Base-by-base conservation (phyloP, 2,329 filamentous ascomycete species). In the Endothia cerciana region DNA sequence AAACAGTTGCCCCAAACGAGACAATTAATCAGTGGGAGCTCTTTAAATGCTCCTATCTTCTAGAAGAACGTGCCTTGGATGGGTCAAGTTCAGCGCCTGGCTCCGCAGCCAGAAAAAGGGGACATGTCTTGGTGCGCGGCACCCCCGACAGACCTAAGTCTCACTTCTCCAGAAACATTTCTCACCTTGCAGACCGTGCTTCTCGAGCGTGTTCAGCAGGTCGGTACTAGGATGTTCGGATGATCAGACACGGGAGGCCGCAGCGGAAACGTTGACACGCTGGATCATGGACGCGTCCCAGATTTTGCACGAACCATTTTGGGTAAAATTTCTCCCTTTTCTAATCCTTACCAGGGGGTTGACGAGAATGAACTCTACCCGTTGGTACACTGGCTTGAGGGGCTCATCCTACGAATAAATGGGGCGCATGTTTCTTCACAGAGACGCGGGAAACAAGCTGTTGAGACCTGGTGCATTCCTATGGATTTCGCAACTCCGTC, bases 201-300 rank as follows among this genome's bases (percentile, higher is more conserved):
- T 56, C 17, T 30, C 3, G 64, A 47, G 1, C 1, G 1, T 19
- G 47, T 63, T 13, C 15, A 11, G 1, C 1, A 1, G 10, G 15
- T 51, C 15, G 49, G 47, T 4, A 2, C 47, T 1, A 53, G 61
- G 5, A 59, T 57, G 30, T 51, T 64, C 2, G 61, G 65, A 1
- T 66, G 65, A 61, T 30, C 61, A 2, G 56, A 66, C 33, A 60
- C 13, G 10, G n/a, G 8, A 61, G 40, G 62, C 65, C 17, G 61
- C 56, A n/a, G 5, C 59, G 7, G 3, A 36, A 7, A 64, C 47
- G 25, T 5, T 66, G 22, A 13, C 19, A 3, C 49, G 30, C 28
- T 56, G 33, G 53, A 38, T 38, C 4, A 19, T n/a, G 25, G 3
- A 1, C 1, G 25, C 25, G 15, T 59, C 6, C 3, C 45, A 38